These are phyloP conservation scores for Penicillium sp. DNA, from an alignment of 2,329 filamentous ascomycete species.

Conservation along the genomic window DNA sequence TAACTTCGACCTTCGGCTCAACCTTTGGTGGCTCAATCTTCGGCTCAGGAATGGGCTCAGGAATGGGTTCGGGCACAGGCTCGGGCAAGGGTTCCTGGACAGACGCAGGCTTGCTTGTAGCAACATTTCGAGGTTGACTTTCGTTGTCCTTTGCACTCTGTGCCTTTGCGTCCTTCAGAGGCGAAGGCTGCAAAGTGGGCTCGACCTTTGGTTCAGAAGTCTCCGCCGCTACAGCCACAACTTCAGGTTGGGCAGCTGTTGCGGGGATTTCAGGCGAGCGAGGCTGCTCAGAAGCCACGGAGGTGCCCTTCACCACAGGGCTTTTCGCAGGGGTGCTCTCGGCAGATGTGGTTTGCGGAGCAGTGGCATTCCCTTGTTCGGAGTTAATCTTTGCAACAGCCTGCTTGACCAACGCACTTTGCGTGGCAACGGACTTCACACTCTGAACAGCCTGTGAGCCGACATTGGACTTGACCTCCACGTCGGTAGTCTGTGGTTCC, in stretches of 20 bases:
- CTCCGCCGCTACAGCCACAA: background rate
- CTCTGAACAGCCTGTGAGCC: background rate
- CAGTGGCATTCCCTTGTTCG: background rate
- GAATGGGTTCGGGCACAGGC: background rate
- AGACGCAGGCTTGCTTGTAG: background rate
- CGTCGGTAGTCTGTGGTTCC: background rate
- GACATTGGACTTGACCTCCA: background rate
- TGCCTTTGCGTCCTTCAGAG: background rate
- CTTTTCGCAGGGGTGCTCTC: background rate
- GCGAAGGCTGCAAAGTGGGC: background rate
- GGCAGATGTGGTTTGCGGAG: background rate
- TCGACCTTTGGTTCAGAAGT: background rate
- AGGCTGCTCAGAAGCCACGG: background rate
- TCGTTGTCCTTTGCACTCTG: background rate
- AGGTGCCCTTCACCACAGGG: background rate
- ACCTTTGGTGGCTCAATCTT: background rate
- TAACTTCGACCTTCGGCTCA: conserved; percentile 3
- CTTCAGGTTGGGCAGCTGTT: background rate
- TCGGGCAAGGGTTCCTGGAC: background rate
- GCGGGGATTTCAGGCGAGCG: background rate
- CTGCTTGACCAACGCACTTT: background rate
- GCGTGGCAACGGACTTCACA: background rate
- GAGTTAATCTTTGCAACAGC: background rate
- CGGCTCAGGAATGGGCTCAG: background rate
- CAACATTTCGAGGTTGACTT: background rate